Evolutionary conservation across 108 stramenopile species (phyloP).

Genomic region (Skeletonema costatum): DNA sequence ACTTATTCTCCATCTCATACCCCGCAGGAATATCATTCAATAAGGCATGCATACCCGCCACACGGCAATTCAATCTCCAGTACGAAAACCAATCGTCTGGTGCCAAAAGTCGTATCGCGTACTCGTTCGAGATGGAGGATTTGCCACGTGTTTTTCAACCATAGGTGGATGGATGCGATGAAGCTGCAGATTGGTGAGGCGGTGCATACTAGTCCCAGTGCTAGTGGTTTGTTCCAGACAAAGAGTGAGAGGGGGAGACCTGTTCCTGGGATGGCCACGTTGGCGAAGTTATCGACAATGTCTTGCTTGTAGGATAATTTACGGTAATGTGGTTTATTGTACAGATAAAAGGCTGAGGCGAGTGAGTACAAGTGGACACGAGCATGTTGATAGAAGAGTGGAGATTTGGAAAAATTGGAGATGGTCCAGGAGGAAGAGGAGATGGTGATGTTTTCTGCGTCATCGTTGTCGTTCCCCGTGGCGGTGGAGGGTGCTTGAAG

Average conservation of each 20-base stretch:
- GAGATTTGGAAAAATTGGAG: slow-evolving; percentile 2
- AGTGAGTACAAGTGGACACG: slow-evolving; percentile 90
- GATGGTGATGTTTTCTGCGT: slow-evolving; percentile 1
- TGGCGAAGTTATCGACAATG: slow-evolving; percentile 91
- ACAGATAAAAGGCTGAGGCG: slow-evolving; percentile 89
- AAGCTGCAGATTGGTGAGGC: slow-evolving; percentile 80
- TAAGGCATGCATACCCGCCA: slow-evolving; percentile 92
- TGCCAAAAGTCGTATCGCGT: slow-evolving; percentile 81
- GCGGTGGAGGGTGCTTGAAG: slow-evolving; percentile 35
- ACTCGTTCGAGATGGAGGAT: slow-evolving; percentile 65
- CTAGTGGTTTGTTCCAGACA: slow-evolving; percentile 47
- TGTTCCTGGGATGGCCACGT: slow-evolving; percentile 98
- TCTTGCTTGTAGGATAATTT: slow-evolving; percentile 87
- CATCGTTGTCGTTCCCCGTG: slow-evolving; percentile 1
- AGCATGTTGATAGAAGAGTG: slow-evolving; percentile 79
- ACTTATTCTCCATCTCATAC: slow-evolving; percentile 97
- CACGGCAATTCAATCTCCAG: slow-evolving; percentile 95
- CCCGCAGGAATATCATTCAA: slow-evolving; percentile 75
- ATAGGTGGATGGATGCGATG: slow-evolving; percentile 67
- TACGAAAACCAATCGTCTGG: slow-evolving; percentile 97
- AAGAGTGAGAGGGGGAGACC: slow-evolving; percentile 87
- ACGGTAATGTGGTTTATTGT: slow-evolving; percentile 94
- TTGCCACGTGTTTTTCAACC: slow-evolving; percentile 56
- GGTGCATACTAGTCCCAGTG: slow-evolving; percentile 66
- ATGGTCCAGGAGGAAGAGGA: slow-evolving; percentile 10